Percentiles rank a stretch among this genome's conserved stretches.
Evolutionary conservation across 495 filamentous ascomycete genomes (phyloP).

Genomic region (Penicillium goetzii): DNA sequence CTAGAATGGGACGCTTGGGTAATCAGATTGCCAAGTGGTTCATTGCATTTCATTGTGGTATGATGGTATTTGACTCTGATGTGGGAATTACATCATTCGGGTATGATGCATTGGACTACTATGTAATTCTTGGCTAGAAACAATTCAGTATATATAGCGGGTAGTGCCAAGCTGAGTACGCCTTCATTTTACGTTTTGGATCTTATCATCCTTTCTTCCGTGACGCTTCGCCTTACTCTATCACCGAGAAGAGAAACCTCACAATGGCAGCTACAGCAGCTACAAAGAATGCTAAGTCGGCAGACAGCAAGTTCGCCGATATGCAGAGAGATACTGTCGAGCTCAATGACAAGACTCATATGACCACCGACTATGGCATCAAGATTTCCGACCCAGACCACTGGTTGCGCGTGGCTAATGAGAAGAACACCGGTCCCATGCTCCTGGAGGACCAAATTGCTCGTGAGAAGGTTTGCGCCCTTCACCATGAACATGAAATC

Average conservation of each 20-base stretch:
- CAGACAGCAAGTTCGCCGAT: conserved; percentile 36
- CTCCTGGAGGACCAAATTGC: conserved; percentile 84
- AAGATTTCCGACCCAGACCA: conserved; percentile 75
- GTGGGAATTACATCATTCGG: conserved; percentile 9
- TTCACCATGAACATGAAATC: conserved; percentile 1
- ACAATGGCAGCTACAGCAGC: conserved; percentile 8
- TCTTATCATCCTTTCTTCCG: background rate
- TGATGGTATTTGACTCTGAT: background rate
- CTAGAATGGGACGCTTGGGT: conserved; percentile 7
- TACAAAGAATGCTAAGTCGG: conserved; percentile 1
- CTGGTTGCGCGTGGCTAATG: conserved; percentile 69
- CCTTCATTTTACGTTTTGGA: background rate
- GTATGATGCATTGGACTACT: background rate
- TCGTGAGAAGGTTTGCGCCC: conserved; percentile 66
- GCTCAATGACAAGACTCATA: conserved; percentile 40
- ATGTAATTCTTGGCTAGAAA: conserved; percentile 1
- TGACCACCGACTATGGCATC: conserved; percentile 81
- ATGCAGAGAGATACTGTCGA: conserved; percentile 41
- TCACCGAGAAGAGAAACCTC: background rate
- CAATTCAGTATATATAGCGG: background rate
- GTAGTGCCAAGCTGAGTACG: too few species aligned
- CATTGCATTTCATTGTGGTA: conserved; percentile 1
- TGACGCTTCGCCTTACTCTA: background rate
- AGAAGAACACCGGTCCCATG: conserved; percentile 66
- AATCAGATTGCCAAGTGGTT: background rate